Conservation (phyloP, 495 filamentous ascomycete genomes). For the Aspergillus heteromorphus region DNA sequence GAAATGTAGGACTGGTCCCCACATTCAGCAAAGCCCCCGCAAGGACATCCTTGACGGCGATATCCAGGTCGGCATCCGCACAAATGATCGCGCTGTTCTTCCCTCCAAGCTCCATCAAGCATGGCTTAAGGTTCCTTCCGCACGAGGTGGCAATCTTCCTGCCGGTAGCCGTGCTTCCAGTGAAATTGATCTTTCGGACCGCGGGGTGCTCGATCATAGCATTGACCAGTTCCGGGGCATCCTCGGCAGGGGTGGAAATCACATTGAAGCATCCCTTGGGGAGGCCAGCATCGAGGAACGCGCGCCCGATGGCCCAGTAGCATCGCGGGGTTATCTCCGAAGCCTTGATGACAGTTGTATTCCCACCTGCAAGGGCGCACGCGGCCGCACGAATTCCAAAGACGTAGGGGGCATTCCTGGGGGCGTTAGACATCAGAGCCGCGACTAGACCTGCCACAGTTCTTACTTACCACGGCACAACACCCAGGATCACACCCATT, state of each 20-base stretch:
- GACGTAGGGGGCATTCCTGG: neutral
- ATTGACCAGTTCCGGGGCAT: conserved; percentile 37
- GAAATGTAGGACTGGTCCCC: neutral
- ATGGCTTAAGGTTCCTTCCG: conserved; percentile 39
- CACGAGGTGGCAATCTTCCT: conserved; percentile 38
- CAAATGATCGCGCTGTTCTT: conserved; percentile 44
- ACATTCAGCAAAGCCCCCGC: conserved; percentile 32
- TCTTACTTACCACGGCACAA: conserved; percentile 1
- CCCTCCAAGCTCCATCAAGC: conserved; percentile 50
- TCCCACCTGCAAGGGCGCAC: neutral
- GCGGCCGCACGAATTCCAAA: neutral
- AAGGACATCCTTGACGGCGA: conserved; percentile 31
- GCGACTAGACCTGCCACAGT: neutral
- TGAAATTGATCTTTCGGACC: conserved; percentile 47
- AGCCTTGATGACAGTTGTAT: neutral
- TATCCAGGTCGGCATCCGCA: conserved; percentile 42
- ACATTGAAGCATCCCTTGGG: conserved; percentile 43
- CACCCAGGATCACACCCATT: neutral
- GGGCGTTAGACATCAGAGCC: neutral
- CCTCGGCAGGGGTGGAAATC: conserved; percentile 32
- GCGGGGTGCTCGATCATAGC: conserved; percentile 36
- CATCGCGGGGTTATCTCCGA: conserved; percentile 14
- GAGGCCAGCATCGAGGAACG: conserved; percentile 62
- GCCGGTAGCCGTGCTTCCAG: conserved; percentile 42
- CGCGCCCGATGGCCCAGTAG: conserved; percentile 35